Conservation (phyloP, 2,329 filamentous ascomycete species). For the Pestalotiopsis sp. region DNA sequence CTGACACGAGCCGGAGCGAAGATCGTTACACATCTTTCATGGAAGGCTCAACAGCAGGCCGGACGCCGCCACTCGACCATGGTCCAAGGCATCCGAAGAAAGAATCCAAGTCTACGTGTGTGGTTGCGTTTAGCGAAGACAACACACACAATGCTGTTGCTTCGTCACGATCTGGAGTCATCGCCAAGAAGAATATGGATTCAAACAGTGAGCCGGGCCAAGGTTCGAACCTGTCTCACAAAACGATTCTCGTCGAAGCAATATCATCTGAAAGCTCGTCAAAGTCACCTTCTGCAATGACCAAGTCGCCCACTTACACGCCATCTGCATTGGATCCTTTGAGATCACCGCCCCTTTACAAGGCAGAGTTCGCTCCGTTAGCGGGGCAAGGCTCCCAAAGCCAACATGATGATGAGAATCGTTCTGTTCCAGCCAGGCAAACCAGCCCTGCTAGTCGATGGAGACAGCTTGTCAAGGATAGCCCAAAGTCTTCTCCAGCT, state of each 20-base stretch:
- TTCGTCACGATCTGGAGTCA: not conserved
- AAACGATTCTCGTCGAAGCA: not conserved
- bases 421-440: not conserved
- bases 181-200: not conserved
- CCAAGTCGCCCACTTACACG: not conserved
- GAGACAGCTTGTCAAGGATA: conserved; percentile 24
- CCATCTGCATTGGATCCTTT: not conserved
- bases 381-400: not conserved
- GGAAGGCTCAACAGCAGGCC: not conserved
- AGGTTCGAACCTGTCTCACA: not conserved
- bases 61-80: not conserved
- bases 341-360: not conserved
- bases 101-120: not conserved
- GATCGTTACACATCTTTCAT: not conserved
- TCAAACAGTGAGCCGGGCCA: not conserved
- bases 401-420: not conserved
- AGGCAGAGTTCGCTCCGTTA: not conserved
- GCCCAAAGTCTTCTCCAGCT: conserved; percentile 23
- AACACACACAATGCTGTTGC: not conserved
- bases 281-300: not conserved
- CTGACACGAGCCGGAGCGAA: not conserved
- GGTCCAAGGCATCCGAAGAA: not conserved
- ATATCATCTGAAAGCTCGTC: not conserved
- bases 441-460: conserved; percentile 17
- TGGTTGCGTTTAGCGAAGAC: not conserved